Evolutionary conservation across 768 basidiomycete genomes (phyloP), one percentile per base, ranked within the genome.

Genomic region (Leccinum arenicola): DNA sequence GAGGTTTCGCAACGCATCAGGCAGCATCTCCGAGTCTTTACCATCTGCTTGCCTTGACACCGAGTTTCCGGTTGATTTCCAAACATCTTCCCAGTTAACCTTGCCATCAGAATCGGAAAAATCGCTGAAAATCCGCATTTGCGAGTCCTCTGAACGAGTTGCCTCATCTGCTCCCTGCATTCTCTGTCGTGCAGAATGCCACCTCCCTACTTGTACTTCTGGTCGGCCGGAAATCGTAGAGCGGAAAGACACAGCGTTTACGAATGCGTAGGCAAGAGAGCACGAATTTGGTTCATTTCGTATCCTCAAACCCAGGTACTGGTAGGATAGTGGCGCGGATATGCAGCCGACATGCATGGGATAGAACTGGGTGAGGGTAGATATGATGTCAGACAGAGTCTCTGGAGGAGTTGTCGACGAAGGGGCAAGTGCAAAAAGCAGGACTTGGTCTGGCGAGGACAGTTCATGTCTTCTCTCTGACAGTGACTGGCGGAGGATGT

Each of bases 191-290:
- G 59, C 81, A 17, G 86, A 79, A 67, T 88, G 86, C 87, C 86
- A 86, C 50, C 88, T 77, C 29, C 90, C 90, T 12, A 91, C 88
- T 65, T 88, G 86, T 3, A 80, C 70, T 15, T 81, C 75, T n/a
- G 75, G 70, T 50, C 75, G 75, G 11, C 90, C 89, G 1, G 81
- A 80, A 55, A 91, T 81, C 1, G 77, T 78, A 9, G 88, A 89
- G n/a, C 80, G 78, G 65, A 91, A 91, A 1, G 81, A 72, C 1
- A 77, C 73, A 11, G 80, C 80, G 8, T 67, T 54, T 0, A 70
- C 59, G 2, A 76, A 63, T 54, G 84, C 77, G 54, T 88, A 82
- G 1, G 84, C 86, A 8, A 89, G 66, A 23, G 86, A 84, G 64
- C 87, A 89, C 1, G 80, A 74, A 31, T 84, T 69, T 21, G 71